Percentiles rank a stretch among this genome's conserved stretches.
These are phyloP conservation scores for Chloranthus sessilifolius DNA, from an alignment of 164 flowering plant species.

Conservation along the genomic window DNA sequence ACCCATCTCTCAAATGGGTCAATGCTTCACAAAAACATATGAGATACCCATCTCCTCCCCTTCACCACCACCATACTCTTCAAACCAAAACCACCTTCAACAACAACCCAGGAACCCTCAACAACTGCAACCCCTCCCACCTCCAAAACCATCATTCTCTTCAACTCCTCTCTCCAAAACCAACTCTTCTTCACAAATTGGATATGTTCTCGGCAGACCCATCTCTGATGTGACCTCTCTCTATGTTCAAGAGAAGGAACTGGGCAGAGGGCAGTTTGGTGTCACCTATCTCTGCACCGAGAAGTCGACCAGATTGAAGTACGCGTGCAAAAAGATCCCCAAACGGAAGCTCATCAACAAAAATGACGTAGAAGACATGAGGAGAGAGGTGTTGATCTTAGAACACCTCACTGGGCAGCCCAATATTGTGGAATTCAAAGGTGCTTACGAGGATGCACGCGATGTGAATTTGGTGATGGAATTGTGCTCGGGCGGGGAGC, in stretches of 20 bases:
- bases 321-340: constrained; percentile 84
- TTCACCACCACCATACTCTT: constrained; percentile 21
- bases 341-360: constrained; percentile 41
- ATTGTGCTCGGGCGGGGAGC: constrained; percentile 88
- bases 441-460: constrained; percentile 69
- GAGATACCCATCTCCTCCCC: constrained; percentile 58
- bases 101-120: constrained; percentile 3
- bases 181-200: neutral
- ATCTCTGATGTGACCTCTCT: constrained; percentile 37
- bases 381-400: constrained; percentile 64
- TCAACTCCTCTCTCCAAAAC: neutral
- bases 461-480: constrained; percentile 82
- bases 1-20: constrained; percentile 31
- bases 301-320: constrained; percentile 44
- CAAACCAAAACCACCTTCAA: constrained; percentile 10
- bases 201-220: constrained; percentile 40
- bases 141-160: constrained; percentile 9
- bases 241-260: constrained; percentile 51
- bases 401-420: constrained; percentile 84
- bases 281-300: constrained; percentile 68
- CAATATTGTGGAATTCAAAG: constrained; percentile 75
- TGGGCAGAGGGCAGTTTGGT: constrained; percentile 87
- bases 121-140: constrained; percentile 11
- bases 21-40: constrained; percentile 31
- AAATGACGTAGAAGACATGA: constrained; percentile 58